Conservation (phyloP, 2,329 filamentous ascomycete species). For the Aspergillus alliaceus region DNA sequence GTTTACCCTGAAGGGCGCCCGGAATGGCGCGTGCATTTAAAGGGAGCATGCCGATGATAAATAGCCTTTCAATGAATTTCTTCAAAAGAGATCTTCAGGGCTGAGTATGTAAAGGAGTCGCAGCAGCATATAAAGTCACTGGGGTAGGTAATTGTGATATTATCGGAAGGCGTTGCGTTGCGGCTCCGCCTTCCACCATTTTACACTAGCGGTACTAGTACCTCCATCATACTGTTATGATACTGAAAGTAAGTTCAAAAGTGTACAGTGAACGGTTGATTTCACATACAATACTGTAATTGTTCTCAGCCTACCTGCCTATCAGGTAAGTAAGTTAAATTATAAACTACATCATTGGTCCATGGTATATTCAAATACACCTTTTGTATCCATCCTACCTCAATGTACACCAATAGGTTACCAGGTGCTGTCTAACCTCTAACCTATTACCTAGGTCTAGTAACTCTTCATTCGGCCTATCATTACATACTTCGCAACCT, state of each 20-base stretch:
- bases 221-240: constrained; percentile 5
- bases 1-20: constrained; percentile 29
- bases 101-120: neutral
- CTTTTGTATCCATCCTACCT: no score
- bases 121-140: neutral
- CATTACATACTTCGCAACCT: no score
- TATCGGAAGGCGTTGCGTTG: neutral
- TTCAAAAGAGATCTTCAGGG: neutral
- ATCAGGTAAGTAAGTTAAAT: constrained; percentile 4
- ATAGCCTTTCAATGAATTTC: neutral
- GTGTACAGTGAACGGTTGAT: neutral
- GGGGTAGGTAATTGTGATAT: neutral
- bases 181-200: constrained; percentile 1
- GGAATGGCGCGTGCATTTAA: constrained; percentile 26
- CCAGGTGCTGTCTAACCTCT: no score
- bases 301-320: neutral
- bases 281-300: constrained; percentile 1
- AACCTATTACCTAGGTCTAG: no score
- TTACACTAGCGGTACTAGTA: constrained; percentile 15
- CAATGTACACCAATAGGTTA: no score
- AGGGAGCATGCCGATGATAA: constrained; percentile 23
- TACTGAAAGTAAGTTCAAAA: neutral
- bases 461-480: no score
- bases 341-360: constrained; percentile 8
- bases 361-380: no score